Base-by-base conservation (phyloP, 805 yeast species). In the Nakazawaea ambrosiae region DNA sequence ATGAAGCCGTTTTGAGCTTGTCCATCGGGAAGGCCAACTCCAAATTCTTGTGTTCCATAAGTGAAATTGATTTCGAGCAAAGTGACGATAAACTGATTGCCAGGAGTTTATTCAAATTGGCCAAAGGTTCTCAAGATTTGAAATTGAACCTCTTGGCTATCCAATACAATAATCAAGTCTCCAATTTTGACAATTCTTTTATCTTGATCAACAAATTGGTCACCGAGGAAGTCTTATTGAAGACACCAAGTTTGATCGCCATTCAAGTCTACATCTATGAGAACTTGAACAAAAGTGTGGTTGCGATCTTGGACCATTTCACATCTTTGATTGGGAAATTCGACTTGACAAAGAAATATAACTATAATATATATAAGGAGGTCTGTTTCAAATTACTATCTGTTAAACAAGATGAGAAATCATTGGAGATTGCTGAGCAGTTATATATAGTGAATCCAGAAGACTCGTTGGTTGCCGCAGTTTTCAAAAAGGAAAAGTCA, bases 221-320 rank as follows among this genome's bases (percentile, higher is more conserved):
- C 9, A 36, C 40, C 2, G 15, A 33, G 2, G 24, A 43, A 11
- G 12, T 33, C 15, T 36, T 46, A 17, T 35, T 47, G 19, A 30
- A 51, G 4, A 40, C 48, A 4, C 80, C 84, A 3, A 73, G 74
- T 4, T 51, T 81, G 31, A 60, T 71, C 27, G 73, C 76, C 20
- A 56, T 69, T 4, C 54, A 78, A 20, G 60, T 70, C 8, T 61
- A 73, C 11, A 49, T 79, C 5, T 75, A 71, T 51, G 80, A 73
- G 44, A 42, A 53, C 10, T 53, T 66, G 31, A 67, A 70, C 30
- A 59, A 70, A 32, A 52, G 51, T 20, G 51, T 51, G 31, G 37
- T 44, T 2, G 50, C 49, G 2, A 48, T 70, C 15, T 55, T 71
- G 32, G 34, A 45, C 5, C 46, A 31, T 9, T 34, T 39, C 20